Conservation (phyloP, 768 basidiomycete genomes). For the Termitomyces sp. region DNA sequence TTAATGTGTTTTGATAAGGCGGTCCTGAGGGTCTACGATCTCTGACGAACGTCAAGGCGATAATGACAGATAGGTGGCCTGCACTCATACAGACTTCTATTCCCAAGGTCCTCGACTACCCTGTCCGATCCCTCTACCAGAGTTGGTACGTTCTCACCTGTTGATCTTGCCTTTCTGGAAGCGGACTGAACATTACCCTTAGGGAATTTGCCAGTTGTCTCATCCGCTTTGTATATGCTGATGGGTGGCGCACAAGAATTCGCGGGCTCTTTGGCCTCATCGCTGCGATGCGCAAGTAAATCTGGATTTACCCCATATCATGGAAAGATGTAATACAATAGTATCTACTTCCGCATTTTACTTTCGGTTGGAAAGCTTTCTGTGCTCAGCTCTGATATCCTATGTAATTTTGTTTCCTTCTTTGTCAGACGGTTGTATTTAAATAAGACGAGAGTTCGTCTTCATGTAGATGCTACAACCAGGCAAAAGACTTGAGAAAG, state of each 20-base stretch:
- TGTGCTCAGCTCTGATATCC: not conserved
- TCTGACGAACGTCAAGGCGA: conserved; percentile 84
- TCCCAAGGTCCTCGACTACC: conserved; percentile 84
- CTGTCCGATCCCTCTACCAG: conserved; percentile 63
- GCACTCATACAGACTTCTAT: conserved; percentile 80
- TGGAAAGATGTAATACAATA: not conserved
- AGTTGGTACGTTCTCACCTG: conserved; percentile 58
- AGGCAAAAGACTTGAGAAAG: too few relatives aligned
- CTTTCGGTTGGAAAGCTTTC: not conserved
- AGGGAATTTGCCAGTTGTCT: conserved; percentile 52
- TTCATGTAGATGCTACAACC: too few relatives aligned
- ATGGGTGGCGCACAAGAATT: conserved; percentile 46
- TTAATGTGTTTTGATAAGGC: conserved; percentile 39
- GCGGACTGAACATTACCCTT: not conserved
- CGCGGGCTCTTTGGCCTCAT: conserved; percentile 37
- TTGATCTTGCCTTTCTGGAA: not conserved
- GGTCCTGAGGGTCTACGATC: conserved; percentile 92
- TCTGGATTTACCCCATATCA: not conserved
- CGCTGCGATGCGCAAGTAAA: conserved; percentile 30
- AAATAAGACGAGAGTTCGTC: not conserved
- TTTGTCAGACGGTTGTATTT: not conserved
- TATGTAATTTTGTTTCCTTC: not conserved
- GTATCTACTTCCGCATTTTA: not conserved
- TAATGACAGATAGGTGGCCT: conserved; percentile 85
- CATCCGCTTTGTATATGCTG: conserved; percentile 48